A percentile compares a stretch with the other conserved stretches of the same genome.
These are phyloP conservation scores for Trametes cingulata DNA, from an alignment of 768 basidiomycete genomes.

Conservation along the genomic window DNA sequence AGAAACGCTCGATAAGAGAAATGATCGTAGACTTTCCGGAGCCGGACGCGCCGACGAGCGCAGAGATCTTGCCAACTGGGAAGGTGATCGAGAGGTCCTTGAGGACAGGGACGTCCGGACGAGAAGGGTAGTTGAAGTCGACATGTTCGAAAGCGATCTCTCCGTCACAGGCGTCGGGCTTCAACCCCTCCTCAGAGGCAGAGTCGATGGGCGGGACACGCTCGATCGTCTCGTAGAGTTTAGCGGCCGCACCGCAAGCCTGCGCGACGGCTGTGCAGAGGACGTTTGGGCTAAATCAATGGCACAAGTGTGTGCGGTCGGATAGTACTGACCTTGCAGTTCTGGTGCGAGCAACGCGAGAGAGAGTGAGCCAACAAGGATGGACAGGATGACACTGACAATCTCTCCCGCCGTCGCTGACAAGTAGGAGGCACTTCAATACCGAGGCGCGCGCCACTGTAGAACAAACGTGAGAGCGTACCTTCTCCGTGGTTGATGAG, in stretches of 20 bases:
- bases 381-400: slow-evolving; percentile 80
- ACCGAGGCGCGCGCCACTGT: not conserved
- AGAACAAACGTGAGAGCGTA: slow-evolving; percentile 30
- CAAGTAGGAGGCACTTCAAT: not conserved
- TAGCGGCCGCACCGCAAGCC: slow-evolving; percentile 82
- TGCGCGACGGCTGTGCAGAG: slow-evolving; percentile 59
- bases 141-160: slow-evolving; percentile 72
- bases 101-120: slow-evolving; percentile 76
- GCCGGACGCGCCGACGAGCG: slow-evolving; percentile 77
- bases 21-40: slow-evolving; percentile 79
- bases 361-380: slow-evolving; percentile 89
- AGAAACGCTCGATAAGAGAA: slow-evolving; percentile 82
- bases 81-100: slow-evolving; percentile 68
- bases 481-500: slow-evolving; percentile 65
- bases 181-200: slow-evolving; percentile 60
- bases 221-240: slow-evolving; percentile 85
- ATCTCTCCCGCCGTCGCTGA: slow-evolving; percentile 68
- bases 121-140: slow-evolving; percentile 83
- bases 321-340: slow-evolving; percentile 59
- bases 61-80: slow-evolving; percentile 73
- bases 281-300: not conserved
- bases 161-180: slow-evolving; percentile 68
- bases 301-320: slow-evolving; percentile 1
- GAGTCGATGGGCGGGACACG: slow-evolving; percentile 88
- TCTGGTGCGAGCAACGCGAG: slow-evolving; percentile 84